Evolutionary conservation across 257 asterid genomes (phyloP).

Genomic region (Solanum chiquidenum): DNA sequence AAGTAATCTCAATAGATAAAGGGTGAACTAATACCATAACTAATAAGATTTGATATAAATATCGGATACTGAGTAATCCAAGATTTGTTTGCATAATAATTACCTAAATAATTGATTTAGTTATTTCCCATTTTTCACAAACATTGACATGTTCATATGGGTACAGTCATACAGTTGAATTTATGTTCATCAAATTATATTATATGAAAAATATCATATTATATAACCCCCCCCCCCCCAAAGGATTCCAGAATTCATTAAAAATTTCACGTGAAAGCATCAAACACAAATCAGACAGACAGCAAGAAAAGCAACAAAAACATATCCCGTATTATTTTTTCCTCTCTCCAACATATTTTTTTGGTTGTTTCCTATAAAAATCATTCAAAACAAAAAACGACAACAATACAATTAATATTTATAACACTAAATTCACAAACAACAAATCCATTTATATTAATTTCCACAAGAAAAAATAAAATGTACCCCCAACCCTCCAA

Average conservation of each 20-base stretch:
- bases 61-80: not conserved
- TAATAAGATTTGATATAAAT: not conserved
- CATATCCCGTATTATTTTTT: not conserved
- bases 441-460: not conserved
- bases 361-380: constrained; percentile 23
- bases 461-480: not conserved
- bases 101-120: not conserved
- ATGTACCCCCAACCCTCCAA: not conserved
- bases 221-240: not conserved
- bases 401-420: not conserved
- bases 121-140: not conserved
- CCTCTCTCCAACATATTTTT: constrained; percentile 13
- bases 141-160: not conserved
- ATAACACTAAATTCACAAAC: not conserved
- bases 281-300: constrained; percentile 17
- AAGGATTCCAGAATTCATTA: constrained; percentile 15
- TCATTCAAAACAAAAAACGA: constrained; percentile 1
- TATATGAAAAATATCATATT: not conserved
- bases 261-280: constrained; percentile 41
- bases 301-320: constrained; percentile 21
- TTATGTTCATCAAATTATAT: not conserved
- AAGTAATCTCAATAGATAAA: not conserved
- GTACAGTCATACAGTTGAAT: not conserved
- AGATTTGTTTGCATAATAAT: not conserved
- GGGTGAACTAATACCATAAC: not conserved